These are phyloP conservation scores for Nectriaceae sp. DNA, from an alignment of 2,329 filamentous ascomycete genomes.

Conservation along the genomic window DNA sequence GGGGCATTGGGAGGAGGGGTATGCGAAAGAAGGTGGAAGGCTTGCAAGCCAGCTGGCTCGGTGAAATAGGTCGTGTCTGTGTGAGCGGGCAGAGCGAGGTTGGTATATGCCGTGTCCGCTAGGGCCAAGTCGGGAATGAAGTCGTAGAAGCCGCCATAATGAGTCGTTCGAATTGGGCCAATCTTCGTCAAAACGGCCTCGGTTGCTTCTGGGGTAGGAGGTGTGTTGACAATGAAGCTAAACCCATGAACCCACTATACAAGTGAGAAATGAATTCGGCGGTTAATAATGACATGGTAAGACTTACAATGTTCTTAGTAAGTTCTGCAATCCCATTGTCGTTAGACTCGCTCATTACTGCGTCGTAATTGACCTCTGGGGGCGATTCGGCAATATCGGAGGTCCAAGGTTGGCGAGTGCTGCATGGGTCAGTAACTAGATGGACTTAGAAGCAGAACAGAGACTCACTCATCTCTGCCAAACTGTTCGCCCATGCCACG, in stretches of 20 bases:
- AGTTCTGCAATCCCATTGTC: constrained; percentile 58
- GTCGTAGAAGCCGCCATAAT: constrained; percentile 81
- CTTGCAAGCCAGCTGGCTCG: constrained; percentile 86
- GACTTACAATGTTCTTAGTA: constrained; percentile 64
- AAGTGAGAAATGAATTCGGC: not conserved
- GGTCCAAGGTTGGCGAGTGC: constrained; percentile 26
- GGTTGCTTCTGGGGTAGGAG: constrained; percentile 68
- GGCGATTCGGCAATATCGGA: constrained; percentile 41
- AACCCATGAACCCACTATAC: constrained; percentile 69
- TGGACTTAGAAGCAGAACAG: not conserved
- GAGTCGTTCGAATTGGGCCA: constrained; percentile 83
- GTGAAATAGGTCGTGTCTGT: constrained; percentile 97
- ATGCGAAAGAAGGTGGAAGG: constrained; percentile 86
- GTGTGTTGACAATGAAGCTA: constrained; percentile 72
- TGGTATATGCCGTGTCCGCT: constrained; percentile 91
- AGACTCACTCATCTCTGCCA: constrained; percentile 24
- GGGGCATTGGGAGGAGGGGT: constrained; percentile 42
- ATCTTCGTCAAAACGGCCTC: constrained; percentile 77
- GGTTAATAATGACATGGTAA: not conserved
- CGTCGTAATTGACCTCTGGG: constrained; percentile 61
- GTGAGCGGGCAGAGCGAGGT: constrained; percentile 77
- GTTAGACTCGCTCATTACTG: constrained; percentile 55
- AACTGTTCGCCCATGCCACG: constrained; percentile 18
- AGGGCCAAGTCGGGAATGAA: constrained; percentile 87
- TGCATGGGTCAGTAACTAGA: constrained; percentile 7